Base-by-base conservation (phyloP, 441 rosid species). In the Dalechampia spathulata region DNA sequence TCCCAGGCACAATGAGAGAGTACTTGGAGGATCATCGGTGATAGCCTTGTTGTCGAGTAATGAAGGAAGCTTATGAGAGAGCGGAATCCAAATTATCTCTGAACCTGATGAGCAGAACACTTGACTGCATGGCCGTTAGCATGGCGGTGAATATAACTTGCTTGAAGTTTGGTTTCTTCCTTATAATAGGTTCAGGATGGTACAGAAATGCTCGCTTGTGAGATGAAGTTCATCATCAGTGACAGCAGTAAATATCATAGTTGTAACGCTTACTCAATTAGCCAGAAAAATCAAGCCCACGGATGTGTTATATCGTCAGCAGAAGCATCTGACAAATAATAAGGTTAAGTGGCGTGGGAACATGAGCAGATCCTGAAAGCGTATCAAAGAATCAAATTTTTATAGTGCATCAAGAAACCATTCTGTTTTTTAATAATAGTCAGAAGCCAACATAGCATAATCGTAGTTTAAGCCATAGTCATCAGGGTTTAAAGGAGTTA, bases 121-220 rank as follows among this genome's bases (percentile, higher is more conserved):
- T 30, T 30, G 34, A 63, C 32, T 83, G 71, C 67, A 69, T 32
- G 78, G 70, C 1, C 68, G 78, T 23, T 71, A 85, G 71, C 67
- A 69, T 32, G 78, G 70, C 1, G 70, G 78, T 23, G 72, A 76
- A 48, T 83, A 76, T 30, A 84, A 83, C 21, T 76, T 87, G 46
- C 85, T 87, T 45, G 92, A 85, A 79, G 83, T 90, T 7, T 92
- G 95, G 10, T 61, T 90, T 58, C 58, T 69, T 39, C 96, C 92
- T 1, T 76, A 78, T 16, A 83, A 83, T 22, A 92, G 90, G 16
- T 81, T 70, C 41, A 87, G 65, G 40, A 64, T 81, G 74, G 96
- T 83, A 13, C 96, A 90, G 73, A 70, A 63, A 78, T 64, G 17
- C 58, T 56, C 5, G 87, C 63, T n/a, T 21, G 49, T 16, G 89